Percentiles rank a stretch among this genome's conserved stretches.
Evolutionary conservation across 148 eudicot species (phyloP).

Genomic region (Persicaria maculosa): DNA sequence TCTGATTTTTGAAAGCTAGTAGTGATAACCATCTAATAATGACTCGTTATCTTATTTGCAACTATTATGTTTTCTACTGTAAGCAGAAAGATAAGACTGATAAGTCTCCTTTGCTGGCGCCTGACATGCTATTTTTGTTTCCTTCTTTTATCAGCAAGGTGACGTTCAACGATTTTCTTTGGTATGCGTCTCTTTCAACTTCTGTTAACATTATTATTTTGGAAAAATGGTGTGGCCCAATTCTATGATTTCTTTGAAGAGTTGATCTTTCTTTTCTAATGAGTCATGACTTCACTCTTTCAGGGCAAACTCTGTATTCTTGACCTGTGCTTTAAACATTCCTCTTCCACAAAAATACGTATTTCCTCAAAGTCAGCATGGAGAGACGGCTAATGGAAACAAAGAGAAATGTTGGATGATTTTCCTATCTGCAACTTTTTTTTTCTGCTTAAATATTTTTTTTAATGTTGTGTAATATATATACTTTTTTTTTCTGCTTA

Average conservation of each 20-base stretch:
- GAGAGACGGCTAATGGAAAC: conserved; percentile 17
- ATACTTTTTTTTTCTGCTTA: neutral
- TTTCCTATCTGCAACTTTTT: conserved; percentile 10
- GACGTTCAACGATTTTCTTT: conserved; percentile 80
- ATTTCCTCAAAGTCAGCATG: conserved; percentile 41
- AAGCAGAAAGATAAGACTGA: neutral
- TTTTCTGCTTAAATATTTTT: neutral
- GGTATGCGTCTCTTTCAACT: conserved; percentile 38
- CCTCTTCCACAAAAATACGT: conserved; percentile 64
- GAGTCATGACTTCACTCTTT: conserved; percentile 6
- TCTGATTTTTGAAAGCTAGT: neutral
- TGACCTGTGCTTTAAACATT: conserved; percentile 93
- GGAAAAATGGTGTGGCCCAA: conserved; percentile 3
- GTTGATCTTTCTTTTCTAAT: neutral
- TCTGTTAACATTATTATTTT: neutral
- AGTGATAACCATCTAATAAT: neutral
- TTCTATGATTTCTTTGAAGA: neutral
- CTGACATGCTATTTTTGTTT: conserved; percentile 19
- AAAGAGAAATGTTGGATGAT: conserved; percentile 26
- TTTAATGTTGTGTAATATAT: conserved; percentile 1
- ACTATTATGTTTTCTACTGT: neutral
- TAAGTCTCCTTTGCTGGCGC: conserved; percentile 3
- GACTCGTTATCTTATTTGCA: neutral
- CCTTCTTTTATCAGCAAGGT: conserved; percentile 55
- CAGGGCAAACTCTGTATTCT: conserved; percentile 97